phyloP scores from a whole-genome alignment of 805 yeast genomes.

The Wickerhamomyces subpelliculosus region DNA sequence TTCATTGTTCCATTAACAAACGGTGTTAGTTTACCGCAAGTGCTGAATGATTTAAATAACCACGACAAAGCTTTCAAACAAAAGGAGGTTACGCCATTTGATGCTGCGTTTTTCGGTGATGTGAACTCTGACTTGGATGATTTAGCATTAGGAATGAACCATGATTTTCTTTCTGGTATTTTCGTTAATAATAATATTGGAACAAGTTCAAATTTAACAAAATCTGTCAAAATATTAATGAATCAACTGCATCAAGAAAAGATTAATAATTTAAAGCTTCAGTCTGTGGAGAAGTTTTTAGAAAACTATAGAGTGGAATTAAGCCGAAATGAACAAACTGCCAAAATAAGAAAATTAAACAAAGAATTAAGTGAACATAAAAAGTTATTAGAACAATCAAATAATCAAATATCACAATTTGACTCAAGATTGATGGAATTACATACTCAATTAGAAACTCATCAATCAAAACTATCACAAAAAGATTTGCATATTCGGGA shows the following conservation, averaged over 20 bases:
- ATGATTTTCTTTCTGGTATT: conserved; percentile 45
- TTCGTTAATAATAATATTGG: conserved; percentile 55
- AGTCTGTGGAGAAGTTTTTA: conserved; percentile 48
- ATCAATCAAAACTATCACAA: too few relatives aligned
- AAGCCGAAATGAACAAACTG: conserved; percentile 2
- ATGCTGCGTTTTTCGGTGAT: conserved; percentile 58
- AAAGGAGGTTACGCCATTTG: conserved; percentile 34
- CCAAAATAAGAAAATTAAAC: neutral
- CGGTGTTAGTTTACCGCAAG: conserved; percentile 7
- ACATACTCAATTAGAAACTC: neutral
- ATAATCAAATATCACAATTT: neutral
- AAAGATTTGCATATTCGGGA: too few relatives aligned
- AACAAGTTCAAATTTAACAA: conserved; percentile 47
- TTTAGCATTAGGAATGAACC: conserved; percentile 38
- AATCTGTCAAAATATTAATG: conserved; percentile 47
- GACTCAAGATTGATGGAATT: neutral
- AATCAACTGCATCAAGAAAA: conserved; percentile 51
- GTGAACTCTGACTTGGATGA: conserved; percentile 42
- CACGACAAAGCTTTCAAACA: conserved; percentile 7
- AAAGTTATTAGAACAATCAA: neutral
- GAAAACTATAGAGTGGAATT: conserved; percentile 33
- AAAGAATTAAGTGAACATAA: neutral
- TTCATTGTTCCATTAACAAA: conserved; percentile 37
- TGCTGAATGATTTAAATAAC: conserved; percentile 7
- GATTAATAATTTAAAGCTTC: conserved; percentile 49